Conservation (phyloP, 768 basidiomycete genomes). For the Tylopilus rubrobrunneus region DNA sequence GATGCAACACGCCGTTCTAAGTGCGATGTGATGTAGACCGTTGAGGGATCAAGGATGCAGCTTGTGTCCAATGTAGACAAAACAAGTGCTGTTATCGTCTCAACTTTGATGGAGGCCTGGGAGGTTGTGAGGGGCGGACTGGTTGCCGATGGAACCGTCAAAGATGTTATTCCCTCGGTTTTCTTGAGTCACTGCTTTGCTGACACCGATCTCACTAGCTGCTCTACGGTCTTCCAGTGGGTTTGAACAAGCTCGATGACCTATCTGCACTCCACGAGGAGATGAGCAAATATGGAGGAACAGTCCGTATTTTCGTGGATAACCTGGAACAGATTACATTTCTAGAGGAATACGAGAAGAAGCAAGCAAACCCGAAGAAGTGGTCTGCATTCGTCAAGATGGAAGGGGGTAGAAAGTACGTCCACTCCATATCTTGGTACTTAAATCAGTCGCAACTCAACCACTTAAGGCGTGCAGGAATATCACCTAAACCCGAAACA, state of each 20-base stretch:
- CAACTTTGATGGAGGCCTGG: constrained; percentile 84
- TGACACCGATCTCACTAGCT: constrained; percentile 44
- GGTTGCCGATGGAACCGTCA: constrained; percentile 66
- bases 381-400: constrained; percentile 85
- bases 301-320: constrained; percentile 69
- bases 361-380: constrained; percentile 34
- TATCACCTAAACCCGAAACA: constrained; percentile 46
- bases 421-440: background rate
- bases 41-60: constrained; percentile 71
- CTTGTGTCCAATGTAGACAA: constrained; percentile 50
- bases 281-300: constrained; percentile 51
- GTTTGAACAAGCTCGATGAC: constrained; percentile 67
- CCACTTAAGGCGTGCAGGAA: constrained; percentile 64
- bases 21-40: constrained; percentile 44
- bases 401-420: constrained; percentile 74
- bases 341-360: constrained; percentile 56
- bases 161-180: constrained; percentile 52
- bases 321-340: constrained; percentile 67
- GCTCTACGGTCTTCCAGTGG: constrained; percentile 75
- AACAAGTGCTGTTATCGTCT: constrained; percentile 67
- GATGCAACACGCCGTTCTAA: constrained; percentile 3
- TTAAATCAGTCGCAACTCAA: constrained; percentile 10
- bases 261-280: constrained; percentile 57
- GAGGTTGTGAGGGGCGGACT: constrained; percentile 63
- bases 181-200: constrained; percentile 1